phyloP scores from a whole-genome alignment of 106 monocot species.

The Phalaenopsis aphrodite region DNA sequence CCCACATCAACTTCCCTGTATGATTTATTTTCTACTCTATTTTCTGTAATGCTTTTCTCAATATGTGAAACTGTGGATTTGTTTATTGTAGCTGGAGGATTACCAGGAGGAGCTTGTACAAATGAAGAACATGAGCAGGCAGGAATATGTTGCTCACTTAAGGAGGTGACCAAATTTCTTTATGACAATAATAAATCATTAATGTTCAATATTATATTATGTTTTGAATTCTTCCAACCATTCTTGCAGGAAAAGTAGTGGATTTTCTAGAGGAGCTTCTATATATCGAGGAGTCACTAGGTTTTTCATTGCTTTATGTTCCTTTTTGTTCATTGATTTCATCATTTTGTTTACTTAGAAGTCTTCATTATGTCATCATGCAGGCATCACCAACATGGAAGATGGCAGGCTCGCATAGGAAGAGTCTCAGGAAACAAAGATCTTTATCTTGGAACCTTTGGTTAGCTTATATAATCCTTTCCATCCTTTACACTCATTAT shows the following conservation, averaged over 20 bases:
- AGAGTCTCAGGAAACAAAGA: conserved; percentile 99
- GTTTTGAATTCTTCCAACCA: not conserved
- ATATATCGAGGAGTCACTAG: conserved; percentile 97
- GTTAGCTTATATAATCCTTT: not conserved
- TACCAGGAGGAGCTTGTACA: conserved; percentile 48
- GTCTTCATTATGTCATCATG: not conserved
- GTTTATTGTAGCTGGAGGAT: conserved; percentile 20
- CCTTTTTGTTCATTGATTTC: not conserved
- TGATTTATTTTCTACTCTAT: conserved; percentile 5
- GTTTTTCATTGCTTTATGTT: conserved; percentile 16
- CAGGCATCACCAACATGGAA: conserved; percentile 32
- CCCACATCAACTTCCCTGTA: conserved; percentile 97
- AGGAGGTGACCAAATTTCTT: conserved; percentile 20
- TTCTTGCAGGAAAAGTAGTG: conserved; percentile 77
- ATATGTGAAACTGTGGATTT: not conserved
- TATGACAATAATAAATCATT: not conserved
- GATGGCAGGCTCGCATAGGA: conserved; percentile 97
- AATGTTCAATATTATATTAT: not conserved
- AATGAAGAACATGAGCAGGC: conserved; percentile 60
- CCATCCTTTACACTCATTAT: not conserved
- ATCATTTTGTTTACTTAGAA: not conserved
- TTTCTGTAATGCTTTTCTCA: not conserved
- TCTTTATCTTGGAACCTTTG: conserved; percentile 53
- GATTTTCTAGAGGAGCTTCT: conserved; percentile 93
- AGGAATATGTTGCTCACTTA: conserved; percentile 60